Evolutionary conservation across 2,329 filamentous ascomycete species (phyloP).

Genomic region (Escovopsis sp.): DNA sequence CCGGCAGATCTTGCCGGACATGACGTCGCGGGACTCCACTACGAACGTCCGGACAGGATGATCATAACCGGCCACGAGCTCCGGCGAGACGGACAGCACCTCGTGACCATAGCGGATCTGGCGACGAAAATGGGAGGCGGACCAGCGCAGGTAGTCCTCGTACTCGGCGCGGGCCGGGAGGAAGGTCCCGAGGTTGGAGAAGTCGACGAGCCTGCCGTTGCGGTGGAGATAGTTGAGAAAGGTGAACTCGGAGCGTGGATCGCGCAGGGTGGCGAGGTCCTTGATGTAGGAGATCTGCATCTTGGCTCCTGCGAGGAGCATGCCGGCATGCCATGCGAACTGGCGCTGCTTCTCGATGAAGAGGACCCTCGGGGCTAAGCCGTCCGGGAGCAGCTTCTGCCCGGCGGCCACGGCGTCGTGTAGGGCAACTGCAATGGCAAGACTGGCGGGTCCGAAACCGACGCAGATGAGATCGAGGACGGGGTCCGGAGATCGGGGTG

Average conservation of each 20-base stretch:
- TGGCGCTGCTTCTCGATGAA: constrained; percentile 74
- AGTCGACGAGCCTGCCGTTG: constrained; percentile 69
- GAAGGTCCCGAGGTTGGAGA: constrained; percentile 83
- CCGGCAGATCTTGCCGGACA: constrained; percentile 36
- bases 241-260: constrained; percentile 82
- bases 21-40: constrained; percentile 47
- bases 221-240: constrained; percentile 88
- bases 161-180: constrained; percentile 76
- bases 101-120: constrained; percentile 64
- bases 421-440: constrained; percentile 78
- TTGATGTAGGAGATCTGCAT: constrained; percentile 99
- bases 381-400: constrained; percentile 23
- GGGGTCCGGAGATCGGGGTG: constrained; percentile 29
- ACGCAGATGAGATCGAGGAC: constrained; percentile 78
- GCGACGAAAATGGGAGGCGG: constrained; percentile 61
- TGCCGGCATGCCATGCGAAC: constrained; percentile 90
- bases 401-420: constrained; percentile 56
- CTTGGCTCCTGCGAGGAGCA: constrained; percentile 81
- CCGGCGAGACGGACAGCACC: constrained; percentile 55
- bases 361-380: constrained; percentile 50
- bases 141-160: constrained; percentile 93
- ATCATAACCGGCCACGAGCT: constrained; percentile 22
- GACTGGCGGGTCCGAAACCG: constrained; percentile 82
- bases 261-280: constrained; percentile 76
- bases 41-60: constrained; percentile 43